Evolutionary conservation across 2,329 filamentous ascomycete species (phyloP).

Genomic region (Periglandula ipomoeae): DNA sequence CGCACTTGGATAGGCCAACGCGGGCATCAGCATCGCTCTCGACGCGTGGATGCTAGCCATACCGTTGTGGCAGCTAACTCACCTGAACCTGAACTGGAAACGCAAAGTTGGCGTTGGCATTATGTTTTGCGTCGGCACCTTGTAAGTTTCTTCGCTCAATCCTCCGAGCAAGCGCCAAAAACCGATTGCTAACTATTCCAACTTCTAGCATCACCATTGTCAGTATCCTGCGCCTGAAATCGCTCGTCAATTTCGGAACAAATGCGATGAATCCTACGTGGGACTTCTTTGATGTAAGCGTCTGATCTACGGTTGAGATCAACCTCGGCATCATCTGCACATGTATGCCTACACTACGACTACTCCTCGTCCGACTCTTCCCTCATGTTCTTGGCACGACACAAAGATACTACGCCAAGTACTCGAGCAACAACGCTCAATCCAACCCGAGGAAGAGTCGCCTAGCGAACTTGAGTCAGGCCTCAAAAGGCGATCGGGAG

Average conservation of each 20-base stretch:
- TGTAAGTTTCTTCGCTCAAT: conserved; percentile 20
- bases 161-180: no score
- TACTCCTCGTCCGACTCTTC: no score
- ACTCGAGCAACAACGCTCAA: no score
- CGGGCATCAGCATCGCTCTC: conserved; percentile 28
- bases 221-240: no score
- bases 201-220: no score
- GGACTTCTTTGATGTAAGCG: background rate
- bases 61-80: conserved; percentile 24
- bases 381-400: no score
- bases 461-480: background rate
- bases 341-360: no score
- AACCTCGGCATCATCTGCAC: no score
- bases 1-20: conserved; percentile 27
- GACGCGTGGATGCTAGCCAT: conserved; percentile 31
- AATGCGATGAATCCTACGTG: background rate
- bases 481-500: background rate
- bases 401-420: no score
- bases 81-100: conserved; percentile 21
- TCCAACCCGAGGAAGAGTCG: no score
- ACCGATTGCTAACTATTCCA: no score
- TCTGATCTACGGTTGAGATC: background rate
- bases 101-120: conserved; percentile 29
- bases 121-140: conserved; percentile 31
- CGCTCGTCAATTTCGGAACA: no score